Conservation (phyloP, 225 moss, liverwort and hornwort genomes). For the Neckera pumila region DNA sequence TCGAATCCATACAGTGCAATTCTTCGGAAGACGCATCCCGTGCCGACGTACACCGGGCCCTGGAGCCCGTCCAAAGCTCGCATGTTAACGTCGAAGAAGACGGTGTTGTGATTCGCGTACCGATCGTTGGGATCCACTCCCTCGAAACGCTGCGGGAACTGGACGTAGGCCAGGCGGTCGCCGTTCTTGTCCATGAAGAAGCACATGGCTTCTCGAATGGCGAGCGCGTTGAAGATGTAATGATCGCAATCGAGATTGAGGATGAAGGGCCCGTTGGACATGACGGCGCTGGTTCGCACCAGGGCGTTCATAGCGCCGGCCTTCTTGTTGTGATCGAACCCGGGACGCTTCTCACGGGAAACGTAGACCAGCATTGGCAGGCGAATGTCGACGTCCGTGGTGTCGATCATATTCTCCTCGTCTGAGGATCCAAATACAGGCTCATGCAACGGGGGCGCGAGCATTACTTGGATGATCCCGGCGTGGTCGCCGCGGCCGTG, state of each 20-base stretch:
- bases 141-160: conserved; percentile 88
- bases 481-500: conserved; percentile 72
- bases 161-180: conserved; percentile 76
- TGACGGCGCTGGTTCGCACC: conserved; percentile 80
- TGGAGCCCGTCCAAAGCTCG: conserved; percentile 60
- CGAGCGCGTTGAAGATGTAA: conserved; percentile 58
- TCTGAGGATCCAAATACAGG: conserved; percentile 31
- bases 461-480: conserved; percentile 78
- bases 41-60: conserved; percentile 69
- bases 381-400: conserved; percentile 63
- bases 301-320: conserved; percentile 98
- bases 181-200: conserved; percentile 95
- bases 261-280: conserved; percentile 92
- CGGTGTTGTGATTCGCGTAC: conserved; percentile 70
- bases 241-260: conserved; percentile 98
- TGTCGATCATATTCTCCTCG: conserved; percentile 65
- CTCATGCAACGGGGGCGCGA: conserved; percentile 55
- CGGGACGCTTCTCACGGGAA: conserved; percentile 81
- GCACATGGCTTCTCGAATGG: conserved; percentile 85
- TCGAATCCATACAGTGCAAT: conserved; percentile 69
- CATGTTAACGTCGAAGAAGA: conserved; percentile 79
- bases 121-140: conserved; percentile 78
- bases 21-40: conserved; percentile 62
- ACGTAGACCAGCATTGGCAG: conserved; percentile 94
- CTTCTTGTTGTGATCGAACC: conserved; percentile 91